Evolutionary conservation across 768 basidiomycete species (phyloP), one percentile per base, ranked within the genome.

Genomic region (Lactarius tabidus): DNA sequence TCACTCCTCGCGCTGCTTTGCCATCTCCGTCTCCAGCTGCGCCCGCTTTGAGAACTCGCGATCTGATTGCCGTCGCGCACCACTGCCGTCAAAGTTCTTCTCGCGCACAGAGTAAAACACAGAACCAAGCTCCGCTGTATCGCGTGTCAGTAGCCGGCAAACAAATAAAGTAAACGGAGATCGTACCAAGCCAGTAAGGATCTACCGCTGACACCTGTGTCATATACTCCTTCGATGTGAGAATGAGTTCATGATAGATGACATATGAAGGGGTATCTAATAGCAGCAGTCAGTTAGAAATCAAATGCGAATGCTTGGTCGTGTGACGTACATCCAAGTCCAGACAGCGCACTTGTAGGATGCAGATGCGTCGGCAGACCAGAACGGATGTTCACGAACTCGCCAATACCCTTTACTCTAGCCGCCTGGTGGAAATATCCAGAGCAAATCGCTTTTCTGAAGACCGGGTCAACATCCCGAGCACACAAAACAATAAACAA

Each of bases 351-450:
- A 72, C 93, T 96, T 0, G 97, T 98, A 0, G 97, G 96, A 73
- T 99, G 97, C 36, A 98, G 79, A 74, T 98, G 94, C 38, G 95
- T 97, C 6, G 97, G 95, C 35, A 98, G 79, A 61, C 91, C 97
- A 29, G 95, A 94, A 54, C 97, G 85, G 69, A 96, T 90, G 75
- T 99, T 98, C 70, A 97, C 93, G 77, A 97, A 99, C 77, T 99
- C 97, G 66, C 96, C 96, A 68, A 98, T 98, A 74, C 97, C 97
- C 80, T 99, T 99, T 41, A 96, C 96, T 68, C 95, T 81, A 20
- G 96, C 96, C 1, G 96, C 95, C 78, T 99, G 97, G 76, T 98
- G 97, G 84, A 99, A 99, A 77, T 98, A 99, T 35, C 96, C 96
- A 33, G 96, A 91, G 41, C 93, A 89, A 70, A 99, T 98, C 2